Conservation (phyloP, 176 grass and related monocot genomes). For the Elymus sibiricus region DNA sequence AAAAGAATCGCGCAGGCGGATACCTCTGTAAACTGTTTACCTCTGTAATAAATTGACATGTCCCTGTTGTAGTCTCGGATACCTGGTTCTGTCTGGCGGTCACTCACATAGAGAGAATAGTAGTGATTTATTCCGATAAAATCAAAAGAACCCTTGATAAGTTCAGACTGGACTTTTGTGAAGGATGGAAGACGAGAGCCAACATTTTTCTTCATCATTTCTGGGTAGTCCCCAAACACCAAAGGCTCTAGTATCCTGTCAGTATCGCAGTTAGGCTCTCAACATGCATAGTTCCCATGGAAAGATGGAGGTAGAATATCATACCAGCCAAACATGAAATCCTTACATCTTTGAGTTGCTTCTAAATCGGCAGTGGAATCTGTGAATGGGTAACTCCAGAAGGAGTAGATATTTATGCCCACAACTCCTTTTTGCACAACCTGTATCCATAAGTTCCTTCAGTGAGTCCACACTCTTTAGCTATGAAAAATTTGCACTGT, state of each 20-base stretch:
- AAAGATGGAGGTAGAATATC: background rate
- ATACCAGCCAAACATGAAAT: slow-evolving; percentile 32
- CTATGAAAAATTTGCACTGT: background rate
- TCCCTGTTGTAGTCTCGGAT: background rate
- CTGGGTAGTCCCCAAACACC: slow-evolving; percentile 43
- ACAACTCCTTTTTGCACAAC: slow-evolving; percentile 43
- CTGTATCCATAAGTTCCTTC: slow-evolving; percentile 6
- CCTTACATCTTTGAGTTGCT: slow-evolving; percentile 18
- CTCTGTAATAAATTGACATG: background rate
- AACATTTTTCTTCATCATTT: slow-evolving; percentile 44
- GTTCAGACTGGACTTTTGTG: slow-evolving; percentile 21
- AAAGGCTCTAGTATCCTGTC: slow-evolving; percentile 45
- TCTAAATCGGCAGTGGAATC: slow-evolving; percentile 32
- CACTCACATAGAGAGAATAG: slow-evolving; percentile 32
- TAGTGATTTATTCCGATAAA: slow-evolving; percentile 59
- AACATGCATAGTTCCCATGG: background rate
- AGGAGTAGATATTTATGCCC: slow-evolving; percentile 44
- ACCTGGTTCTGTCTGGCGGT: background rate
- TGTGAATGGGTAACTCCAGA: slow-evolving; percentile 40
- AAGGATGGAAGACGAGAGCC: slow-evolving; percentile 44
- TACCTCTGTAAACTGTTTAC: background rate
- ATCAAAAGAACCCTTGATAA: slow-evolving; percentile 35
- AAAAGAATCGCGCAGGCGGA: too few species aligned
- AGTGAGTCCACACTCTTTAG: background rate
- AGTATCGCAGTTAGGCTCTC: background rate